Conservation (phyloP, 129 eudicot genomes). For the Centrapalus pauciflorus region DNA sequence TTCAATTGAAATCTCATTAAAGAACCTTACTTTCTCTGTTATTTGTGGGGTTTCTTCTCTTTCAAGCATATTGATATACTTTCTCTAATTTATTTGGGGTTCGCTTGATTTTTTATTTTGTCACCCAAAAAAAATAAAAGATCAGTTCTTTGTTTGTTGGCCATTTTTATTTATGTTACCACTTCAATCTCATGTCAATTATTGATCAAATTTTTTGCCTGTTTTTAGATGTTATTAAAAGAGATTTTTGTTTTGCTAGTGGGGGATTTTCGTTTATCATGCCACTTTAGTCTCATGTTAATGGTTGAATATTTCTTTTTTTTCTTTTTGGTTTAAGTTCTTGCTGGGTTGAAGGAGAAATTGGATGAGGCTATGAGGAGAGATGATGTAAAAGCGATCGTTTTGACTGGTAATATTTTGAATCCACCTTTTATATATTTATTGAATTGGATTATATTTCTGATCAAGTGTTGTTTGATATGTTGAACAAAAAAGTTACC, state of each 20-base stretch:
- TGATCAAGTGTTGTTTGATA: no score
- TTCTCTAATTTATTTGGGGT: neutral
- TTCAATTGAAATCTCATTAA: neutral
- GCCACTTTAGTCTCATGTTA: neutral
- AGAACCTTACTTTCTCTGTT: neutral
- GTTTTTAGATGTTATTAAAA: no score
- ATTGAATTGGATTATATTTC: no score
- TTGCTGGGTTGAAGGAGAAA: slow-evolving; percentile 69
- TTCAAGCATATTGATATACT: neutral
- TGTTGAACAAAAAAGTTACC: no score
- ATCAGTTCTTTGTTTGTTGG: neutral
- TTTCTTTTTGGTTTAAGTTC: slow-evolving; percentile 39
- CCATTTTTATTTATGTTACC: neutral
- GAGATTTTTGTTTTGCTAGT: no score
- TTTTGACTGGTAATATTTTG: slow-evolving; percentile 58
- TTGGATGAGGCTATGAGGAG: slow-evolving; percentile 70
- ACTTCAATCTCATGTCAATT: neutral
- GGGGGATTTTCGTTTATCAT: neutral
- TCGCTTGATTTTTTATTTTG: neutral
- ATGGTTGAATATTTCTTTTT: slow-evolving; percentile 1
- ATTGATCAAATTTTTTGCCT: no score
- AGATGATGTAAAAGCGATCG: slow-evolving; percentile 87
- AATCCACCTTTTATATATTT: neutral
- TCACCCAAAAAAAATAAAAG: neutral
- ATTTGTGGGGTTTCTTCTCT: neutral